Evolutionary conservation across 192 early-diverging fungal genomes (phyloP), one percentile per base, ranked within the genome.

Genomic region (Coemansia aciculifera): DNA sequence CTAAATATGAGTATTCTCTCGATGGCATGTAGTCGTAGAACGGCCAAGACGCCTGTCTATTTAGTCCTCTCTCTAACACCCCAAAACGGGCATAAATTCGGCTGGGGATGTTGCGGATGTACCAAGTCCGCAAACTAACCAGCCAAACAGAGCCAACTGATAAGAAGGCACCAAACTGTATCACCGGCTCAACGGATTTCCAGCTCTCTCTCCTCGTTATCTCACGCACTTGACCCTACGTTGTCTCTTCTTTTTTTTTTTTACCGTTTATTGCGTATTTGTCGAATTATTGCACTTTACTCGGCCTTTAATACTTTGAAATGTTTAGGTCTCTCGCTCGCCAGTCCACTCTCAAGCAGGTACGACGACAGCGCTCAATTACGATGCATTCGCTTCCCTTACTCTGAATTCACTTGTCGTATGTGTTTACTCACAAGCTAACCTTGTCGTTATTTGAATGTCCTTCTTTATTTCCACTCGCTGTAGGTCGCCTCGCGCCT

Each of bases 401-500:
- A n/a, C 15, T n/a, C 24, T 44, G 39, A 60, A 42, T 54, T 57
- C 40, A 67, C 17, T 21, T 36, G 13, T n/a, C 17, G 4, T 13
- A 29, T 11, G 31, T 5, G 11, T 39, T 1, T 5, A 36, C 34
- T 13, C 56, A 60, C 36, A 32, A 24, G 36, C 59, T 60, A 57
- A 57, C 27, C 31, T 32, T 32, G 24, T 6, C 27, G 29, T 7
- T 15, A 29, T 17, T 67, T 67, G 56, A 9, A 21, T 34, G 10
- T 17, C 24, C 5, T 36, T 7, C 13, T 27, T 68, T 23, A n/a
- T 52, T 59, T 44, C 12, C 34, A 40, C 39, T 40, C 39, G 24
- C 5, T 67, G 60, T 77, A 82, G 79, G 79, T 77, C 64, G 80
- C 75, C 15, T 57, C 80, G 27, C 80, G 80, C 60, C 72, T 83